Conservation (phyloP, 805 yeast genomes). For the Cyberlindnera galapagoensis region DNA sequence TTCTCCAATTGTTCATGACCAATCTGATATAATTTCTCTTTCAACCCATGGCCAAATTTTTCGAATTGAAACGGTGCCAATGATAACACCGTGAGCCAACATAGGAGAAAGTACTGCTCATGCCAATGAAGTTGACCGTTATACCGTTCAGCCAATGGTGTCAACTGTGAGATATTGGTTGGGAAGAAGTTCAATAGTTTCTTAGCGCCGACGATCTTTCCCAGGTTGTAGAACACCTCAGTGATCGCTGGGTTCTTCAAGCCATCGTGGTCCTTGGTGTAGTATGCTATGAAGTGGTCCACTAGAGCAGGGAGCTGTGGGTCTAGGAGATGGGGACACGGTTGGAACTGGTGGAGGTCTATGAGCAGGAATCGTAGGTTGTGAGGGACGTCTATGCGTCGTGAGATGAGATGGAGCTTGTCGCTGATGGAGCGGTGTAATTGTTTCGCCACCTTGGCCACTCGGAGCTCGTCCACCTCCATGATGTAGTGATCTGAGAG, state of each 20-base stretch:
- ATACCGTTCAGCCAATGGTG: constrained; percentile 27
- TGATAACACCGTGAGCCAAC: constrained; percentile 68
- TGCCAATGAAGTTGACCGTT: constrained; percentile 33
- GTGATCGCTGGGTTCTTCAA: constrained; percentile 1
- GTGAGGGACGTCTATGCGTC: neutral
- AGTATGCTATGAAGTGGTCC: constrained; percentile 12
- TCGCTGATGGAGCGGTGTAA: constrained; percentile 5
- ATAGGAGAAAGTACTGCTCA: constrained; percentile 41
- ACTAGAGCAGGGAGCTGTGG: constrained; percentile 22
- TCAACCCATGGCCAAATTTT: constrained; percentile 26
- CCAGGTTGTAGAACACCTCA: constrained; percentile 47
- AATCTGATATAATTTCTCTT: constrained; percentile 30
- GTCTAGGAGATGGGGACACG: constrained; percentile 47
- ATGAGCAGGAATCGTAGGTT: constrained; percentile 3
- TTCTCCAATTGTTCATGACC: constrained; percentile 29
- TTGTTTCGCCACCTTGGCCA: constrained; percentile 14
- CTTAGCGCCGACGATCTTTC: constrained; percentile 64
- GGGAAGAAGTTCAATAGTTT: constrained; percentile 51
- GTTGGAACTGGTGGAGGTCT: constrained; percentile 44
- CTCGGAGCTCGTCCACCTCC: constrained; percentile 16
- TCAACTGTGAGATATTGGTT: constrained; percentile 49
- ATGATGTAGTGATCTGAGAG: too few species aligned
- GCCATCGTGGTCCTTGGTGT: constrained; percentile 24
- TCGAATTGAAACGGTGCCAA: constrained; percentile 68
- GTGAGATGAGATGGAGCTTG: neutral